Conservation (phyloP, 192 early-diverging fungal species). For the Coemansia sp. region DNA sequence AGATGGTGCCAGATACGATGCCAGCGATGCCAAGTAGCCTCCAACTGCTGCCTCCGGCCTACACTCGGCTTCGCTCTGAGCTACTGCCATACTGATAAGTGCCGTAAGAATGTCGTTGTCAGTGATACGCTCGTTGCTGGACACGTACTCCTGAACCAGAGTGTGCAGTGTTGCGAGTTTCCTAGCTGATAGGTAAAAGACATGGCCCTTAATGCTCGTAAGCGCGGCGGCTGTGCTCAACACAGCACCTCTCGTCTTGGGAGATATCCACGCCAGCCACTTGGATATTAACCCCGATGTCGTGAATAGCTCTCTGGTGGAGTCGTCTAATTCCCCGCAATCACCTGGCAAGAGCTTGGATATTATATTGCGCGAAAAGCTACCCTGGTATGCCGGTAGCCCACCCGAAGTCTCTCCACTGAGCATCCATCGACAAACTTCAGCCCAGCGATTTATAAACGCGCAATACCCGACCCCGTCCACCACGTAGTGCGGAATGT, state of each 20-base stretch:
- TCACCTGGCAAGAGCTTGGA: not conserved
- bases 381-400: not conserved
- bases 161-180: not conserved
- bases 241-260: conserved; percentile 5
- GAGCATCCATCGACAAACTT: conserved; percentile 2
- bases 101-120: conserved; percentile 32
- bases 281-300: not conserved
- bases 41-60: not conserved
- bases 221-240: not conserved
- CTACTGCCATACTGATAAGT: conserved; percentile 15
- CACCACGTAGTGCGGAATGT: conserved; percentile 7
- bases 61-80: not conserved
- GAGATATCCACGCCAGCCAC: conserved; percentile 21
- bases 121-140: conserved; percentile 5
- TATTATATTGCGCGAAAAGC: not conserved
- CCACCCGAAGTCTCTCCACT: not conserved
- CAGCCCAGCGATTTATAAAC: conserved; percentile 29
- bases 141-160: not conserved
- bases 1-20: not conserved
- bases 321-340: not conserved
- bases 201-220: conserved; percentile 9
- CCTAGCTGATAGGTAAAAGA: conserved; percentile 15
- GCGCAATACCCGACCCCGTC: conserved; percentile 18
- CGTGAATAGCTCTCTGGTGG: not conserved
- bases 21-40: not conserved